phyloP scores from a whole-genome alignment of 2,329 filamentous ascomycete species.

The Colletotrichum orchidophilum region DNA sequence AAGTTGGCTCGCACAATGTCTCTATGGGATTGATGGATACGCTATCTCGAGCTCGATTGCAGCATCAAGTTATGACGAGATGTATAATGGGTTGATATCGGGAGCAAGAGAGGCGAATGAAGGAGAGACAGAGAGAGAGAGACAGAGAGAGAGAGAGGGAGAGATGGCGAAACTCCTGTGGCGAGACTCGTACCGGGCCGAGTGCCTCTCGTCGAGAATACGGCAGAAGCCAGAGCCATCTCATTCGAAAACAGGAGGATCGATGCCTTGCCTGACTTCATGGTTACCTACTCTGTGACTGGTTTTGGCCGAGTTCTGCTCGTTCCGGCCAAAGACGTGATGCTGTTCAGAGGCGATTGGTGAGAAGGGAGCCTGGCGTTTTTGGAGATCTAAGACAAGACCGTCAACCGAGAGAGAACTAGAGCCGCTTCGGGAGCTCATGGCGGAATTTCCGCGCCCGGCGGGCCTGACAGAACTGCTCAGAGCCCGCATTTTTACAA shows the following conservation, averaged over 20 bases:
- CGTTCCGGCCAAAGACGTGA: slow-evolving; percentile 13
- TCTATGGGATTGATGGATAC: background rate
- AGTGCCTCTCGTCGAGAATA: background rate
- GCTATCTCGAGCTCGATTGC: background rate
- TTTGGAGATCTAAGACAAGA: slow-evolving; percentile 16
- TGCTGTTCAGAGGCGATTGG: background rate
- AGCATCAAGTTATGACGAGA: background rate
- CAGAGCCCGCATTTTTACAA: slow-evolving; percentile 2
- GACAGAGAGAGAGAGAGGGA: background rate
- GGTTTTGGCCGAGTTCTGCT: slow-evolving; percentile 10
- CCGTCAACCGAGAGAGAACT: slow-evolving; percentile 14
- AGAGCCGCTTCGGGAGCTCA: background rate
- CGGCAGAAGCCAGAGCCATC: background rate
- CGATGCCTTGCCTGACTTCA: background rate
- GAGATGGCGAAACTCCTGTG: background rate
- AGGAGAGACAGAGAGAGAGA: background rate
- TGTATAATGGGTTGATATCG: background rate
- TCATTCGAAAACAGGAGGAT: slow-evolving; percentile 1
- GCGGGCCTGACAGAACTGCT: background rate
- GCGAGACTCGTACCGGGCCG: slow-evolving; percentile 18
- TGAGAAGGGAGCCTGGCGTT: background rate
- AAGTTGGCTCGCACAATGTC: background rate
- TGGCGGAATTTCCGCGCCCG: background rate
- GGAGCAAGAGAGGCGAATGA: background rate
- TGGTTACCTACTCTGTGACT: background rate